phyloP scores from a whole-genome alignment of 75 land plant species.

The Sequoiadendron giganteum region DNA sequence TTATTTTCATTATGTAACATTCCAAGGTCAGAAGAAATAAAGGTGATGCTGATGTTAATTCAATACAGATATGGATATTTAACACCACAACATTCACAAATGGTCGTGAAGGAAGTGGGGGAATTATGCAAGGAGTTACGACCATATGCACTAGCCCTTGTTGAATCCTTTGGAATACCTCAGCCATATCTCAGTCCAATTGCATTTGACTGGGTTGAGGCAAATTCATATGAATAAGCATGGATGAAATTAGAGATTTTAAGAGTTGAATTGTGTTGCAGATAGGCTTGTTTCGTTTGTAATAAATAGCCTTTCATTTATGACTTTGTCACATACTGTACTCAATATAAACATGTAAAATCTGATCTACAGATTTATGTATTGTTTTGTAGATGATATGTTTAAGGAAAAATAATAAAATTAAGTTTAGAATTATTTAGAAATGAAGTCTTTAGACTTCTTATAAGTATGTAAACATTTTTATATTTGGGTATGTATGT shows the following conservation, averaged over 20 bases:
- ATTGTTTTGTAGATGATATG: too few relatives aligned
- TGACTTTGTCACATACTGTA: too few relatives aligned
- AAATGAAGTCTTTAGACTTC: too few relatives aligned
- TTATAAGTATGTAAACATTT: too few relatives aligned
- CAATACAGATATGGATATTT: conserved; percentile 63
- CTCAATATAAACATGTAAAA: too few relatives aligned
- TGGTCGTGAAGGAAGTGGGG: conserved; percentile 57
- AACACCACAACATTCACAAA: conserved; percentile 47
- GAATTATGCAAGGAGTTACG: conserved; percentile 72
- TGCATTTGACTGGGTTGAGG: conserved; percentile 87
- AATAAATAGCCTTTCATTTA: too few relatives aligned
- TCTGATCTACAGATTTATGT: too few relatives aligned
- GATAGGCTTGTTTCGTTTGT: too few relatives aligned
- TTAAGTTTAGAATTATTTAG: too few relatives aligned
- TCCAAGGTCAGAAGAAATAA: background rate
- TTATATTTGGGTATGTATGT: too few relatives aligned
- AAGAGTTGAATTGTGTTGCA: background rate
- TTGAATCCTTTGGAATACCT: conserved; percentile 88
- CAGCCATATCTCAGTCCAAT: conserved; percentile 78
- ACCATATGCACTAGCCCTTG: conserved; percentile 80
- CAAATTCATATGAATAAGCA: conserved; percentile 52
- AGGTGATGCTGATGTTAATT: background rate
- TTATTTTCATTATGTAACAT: background rate
- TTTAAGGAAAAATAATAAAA: too few relatives aligned
- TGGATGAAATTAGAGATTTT: background rate